Evolutionary conservation across 345 rosid species (phyloP), one percentile per base, ranked within the genome.

Genomic region (Eucalyptus sp.): DNA sequence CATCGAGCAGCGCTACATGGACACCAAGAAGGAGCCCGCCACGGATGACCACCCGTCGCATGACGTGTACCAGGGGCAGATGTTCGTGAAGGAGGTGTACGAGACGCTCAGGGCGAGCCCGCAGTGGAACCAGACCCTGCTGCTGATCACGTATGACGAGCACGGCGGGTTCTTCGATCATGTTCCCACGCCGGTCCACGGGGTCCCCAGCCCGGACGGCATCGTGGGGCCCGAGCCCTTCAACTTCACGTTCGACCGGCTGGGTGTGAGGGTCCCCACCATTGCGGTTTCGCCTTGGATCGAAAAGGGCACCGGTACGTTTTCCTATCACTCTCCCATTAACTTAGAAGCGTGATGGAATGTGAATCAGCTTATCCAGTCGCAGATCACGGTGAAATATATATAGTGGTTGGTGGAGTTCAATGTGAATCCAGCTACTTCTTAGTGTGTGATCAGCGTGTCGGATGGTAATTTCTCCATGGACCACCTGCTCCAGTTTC

Each of bases 11-110:
- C 95, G 97, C 88, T 97, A 96, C 95, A 46, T 89, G 93, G 99
- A 97, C 88, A 54, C 92, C 3, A 92, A 92, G 90, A 1, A 15
- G 0, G 91, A 90, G 51, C 99, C 99, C 1, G 99, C 96, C 86
- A 95, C 89, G 51, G 99, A 97, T 60, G 99, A 97, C 85, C 99
- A 97, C 88, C 99, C 99, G 3, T 96, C 99, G 24, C 99, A 97
- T 90, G 99, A 97, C 86, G 98, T 97, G 49, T 95, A 95, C 88
- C 94, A 94, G 80, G 99, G 99, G 52, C 98, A 97, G 93, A 94
- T 94, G 95, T 92, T 92, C 8, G 93, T 94, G 88, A 97, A 97
- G 93, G 97, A 96, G 94, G 99, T 97, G 88, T 97, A 97, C 87
- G 99, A 97, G 94, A 94, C 96, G 7, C 89, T 97, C 89, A 93